These are phyloP conservation scores for Aphanomyces astaci DNA, from an alignment of 352 stramenopile genomes.

Conservation along the genomic window DNA sequence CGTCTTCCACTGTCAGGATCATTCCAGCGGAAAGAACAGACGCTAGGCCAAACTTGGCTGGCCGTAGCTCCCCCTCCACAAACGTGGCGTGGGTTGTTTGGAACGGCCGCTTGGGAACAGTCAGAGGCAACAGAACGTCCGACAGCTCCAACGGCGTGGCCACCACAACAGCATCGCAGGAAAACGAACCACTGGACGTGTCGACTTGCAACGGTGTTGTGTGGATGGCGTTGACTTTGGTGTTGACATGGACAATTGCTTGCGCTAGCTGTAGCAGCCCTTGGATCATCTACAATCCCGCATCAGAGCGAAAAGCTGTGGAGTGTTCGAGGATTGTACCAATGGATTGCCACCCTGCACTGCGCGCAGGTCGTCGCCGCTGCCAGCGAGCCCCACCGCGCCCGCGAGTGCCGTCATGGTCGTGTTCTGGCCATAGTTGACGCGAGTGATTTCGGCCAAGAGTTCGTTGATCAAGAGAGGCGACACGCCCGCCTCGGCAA, in stretches of 20 bases:
- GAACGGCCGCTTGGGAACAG: conserved; percentile 1
- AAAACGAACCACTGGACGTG: not conserved
- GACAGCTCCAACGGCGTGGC: conserved; percentile 20
- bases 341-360: conserved; percentile 24
- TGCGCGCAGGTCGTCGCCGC: conserved; percentile 23
- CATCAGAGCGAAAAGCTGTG: not conserved
- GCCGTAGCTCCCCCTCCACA: conserved; percentile 17
- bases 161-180: conserved; percentile 14
- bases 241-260: conserved; percentile 15
- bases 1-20: conserved; percentile 15
- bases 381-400: conserved; percentile 22
- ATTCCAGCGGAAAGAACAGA: not conserved
- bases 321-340: not conserved
- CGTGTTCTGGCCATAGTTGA: conserved; percentile 32
- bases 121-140: conserved; percentile 5
- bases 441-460: conserved; percentile 23
- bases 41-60: conserved; percentile 10
- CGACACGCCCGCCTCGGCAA: conserved; percentile 14
- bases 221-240: not conserved
- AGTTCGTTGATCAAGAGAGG: conserved; percentile 26
- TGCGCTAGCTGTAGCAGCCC: not conserved
- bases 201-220: not conserved
- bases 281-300: conserved; percentile 2
- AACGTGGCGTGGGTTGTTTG: conserved; percentile 24
- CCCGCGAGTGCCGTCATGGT: conserved; percentile 25